Percentiles rank a stretch among this genome's conserved stretches.
Evolutionary conservation across 2,329 filamentous ascomycete species (phyloP).

Genomic region (Arthrobotrys entomopaga): DNA sequence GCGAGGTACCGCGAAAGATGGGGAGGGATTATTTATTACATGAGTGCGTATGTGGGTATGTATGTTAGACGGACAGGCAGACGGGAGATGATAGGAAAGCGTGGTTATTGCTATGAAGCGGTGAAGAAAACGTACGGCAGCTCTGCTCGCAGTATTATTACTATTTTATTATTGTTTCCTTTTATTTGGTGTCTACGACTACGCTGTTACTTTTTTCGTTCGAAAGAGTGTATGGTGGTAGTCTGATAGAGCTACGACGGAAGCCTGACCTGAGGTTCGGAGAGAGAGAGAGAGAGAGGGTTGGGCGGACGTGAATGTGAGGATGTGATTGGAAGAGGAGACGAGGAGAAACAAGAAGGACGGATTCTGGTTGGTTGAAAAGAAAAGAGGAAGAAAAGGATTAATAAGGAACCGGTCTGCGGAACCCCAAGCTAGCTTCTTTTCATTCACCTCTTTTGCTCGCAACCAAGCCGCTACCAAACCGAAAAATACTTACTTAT

Average conservation of each 20-base stretch:
- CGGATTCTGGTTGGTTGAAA: slow-evolving; percentile 49
- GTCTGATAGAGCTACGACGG: neutral
- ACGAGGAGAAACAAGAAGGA: slow-evolving; percentile 46
- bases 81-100: neutral
- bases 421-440: slow-evolving; percentile 30
- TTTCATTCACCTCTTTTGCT: slow-evolving; percentile 13
- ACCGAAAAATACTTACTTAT: neutral
- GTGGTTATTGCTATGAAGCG: too few relatives aligned
- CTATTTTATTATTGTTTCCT: too few relatives aligned
- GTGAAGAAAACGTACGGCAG: too few relatives aligned
- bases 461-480: neutral
- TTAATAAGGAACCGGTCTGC: neutral
- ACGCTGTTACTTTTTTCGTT: too few relatives aligned
- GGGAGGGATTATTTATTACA: neutral
- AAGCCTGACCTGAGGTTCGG: neutral
- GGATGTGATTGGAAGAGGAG: slow-evolving; percentile 55
- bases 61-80: too few relatives aligned
- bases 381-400: slow-evolving; percentile 14
- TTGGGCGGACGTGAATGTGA: slow-evolving; percentile 33
- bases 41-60: neutral
- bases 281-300: too few relatives aligned
- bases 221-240: neutral
- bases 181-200: too few relatives aligned
- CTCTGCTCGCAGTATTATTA: too few relatives aligned
- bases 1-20: slow-evolving; percentile 36